A percentile compares a stretch with the other conserved stretches of the same genome.
phyloP scores from a whole-genome alignment of 2,329 filamentous ascomycete genomes.

The Pseudogymnoascus sp. region DNA sequence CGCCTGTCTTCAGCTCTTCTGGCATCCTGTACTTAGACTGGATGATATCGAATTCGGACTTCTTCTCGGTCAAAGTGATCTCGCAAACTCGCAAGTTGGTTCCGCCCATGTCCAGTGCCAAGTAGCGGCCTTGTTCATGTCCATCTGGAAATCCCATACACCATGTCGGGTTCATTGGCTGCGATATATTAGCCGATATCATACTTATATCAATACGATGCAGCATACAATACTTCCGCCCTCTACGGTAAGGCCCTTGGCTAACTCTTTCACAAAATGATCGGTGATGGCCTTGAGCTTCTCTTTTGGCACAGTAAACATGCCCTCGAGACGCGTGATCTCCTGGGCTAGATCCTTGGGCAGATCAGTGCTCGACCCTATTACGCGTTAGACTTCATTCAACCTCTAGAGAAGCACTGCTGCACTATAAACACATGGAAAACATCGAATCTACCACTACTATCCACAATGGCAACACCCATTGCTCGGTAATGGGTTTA shows the following conservation, averaged over 20 bases:
- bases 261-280: conserved; percentile 82
- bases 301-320: conserved; percentile 68
- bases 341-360: conserved; percentile 75
- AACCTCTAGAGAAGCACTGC: not conserved
- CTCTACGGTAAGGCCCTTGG: conserved; percentile 78
- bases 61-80: conserved; percentile 78
- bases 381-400: not conserved
- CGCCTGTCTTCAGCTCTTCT: conserved; percentile 80
- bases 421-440: not conserved
- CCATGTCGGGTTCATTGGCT: conserved; percentile 99
- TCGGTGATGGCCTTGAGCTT: conserved; percentile 87
- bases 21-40: conserved; percentile 96
- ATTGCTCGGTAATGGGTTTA: not conserved
- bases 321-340: conserved; percentile 74
- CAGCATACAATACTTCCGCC: conserved; percentile 82
- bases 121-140: conserved; percentile 76
- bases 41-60: conserved; percentile 87
- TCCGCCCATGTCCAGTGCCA: conserved; percentile 92
- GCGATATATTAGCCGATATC: conserved; percentile 17
- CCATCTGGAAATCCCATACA: conserved; percentile 85
- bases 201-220: not conserved
- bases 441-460: not conserved
- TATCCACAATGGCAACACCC: not conserved
- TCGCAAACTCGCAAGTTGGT: conserved; percentile 94
- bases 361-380: conserved; percentile 86